These are phyloP conservation scores for Arxiozyma slooffiae DNA, from an alignment of 1,139 yeast species.

Conservation along the genomic window DNA sequence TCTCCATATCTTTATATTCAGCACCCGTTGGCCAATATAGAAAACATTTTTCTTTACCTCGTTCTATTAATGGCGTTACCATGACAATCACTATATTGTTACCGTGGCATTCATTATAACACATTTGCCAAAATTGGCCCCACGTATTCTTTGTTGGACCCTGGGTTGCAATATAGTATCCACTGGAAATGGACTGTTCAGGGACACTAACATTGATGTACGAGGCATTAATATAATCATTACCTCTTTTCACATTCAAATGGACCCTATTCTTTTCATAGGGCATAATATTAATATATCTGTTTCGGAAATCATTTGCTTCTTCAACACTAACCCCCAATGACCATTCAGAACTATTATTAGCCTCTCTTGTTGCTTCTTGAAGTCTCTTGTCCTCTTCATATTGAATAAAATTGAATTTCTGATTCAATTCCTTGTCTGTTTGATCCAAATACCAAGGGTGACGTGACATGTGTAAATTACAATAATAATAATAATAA, in stretches of 20 bases:
- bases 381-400: constrained; percentile 31
- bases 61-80: constrained; percentile 75
- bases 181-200: constrained; percentile 18
- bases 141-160: constrained; percentile 62
- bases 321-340: constrained; percentile 26
- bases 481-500: constrained; percentile 1
- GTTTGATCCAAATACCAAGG: constrained; percentile 27
- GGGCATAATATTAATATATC: constrained; percentile 51
- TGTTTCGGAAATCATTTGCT: constrained; percentile 34
- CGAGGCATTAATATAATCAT: constrained; percentile 42
- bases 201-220: constrained; percentile 26
- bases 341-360: constrained; percentile 26
- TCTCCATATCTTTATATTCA: constrained; percentile 6
- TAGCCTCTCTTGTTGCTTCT: constrained; percentile 27
- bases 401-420: constrained; percentile 27
- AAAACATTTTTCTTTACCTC: constrained; percentile 52
- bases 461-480: background rate
- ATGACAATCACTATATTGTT: constrained; percentile 56
- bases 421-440: constrained; percentile 17
- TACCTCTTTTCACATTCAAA: constrained; percentile 30
- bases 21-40: constrained; percentile 55
- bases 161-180: constrained; percentile 48
- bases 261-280: constrained; percentile 48
- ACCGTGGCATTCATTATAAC: constrained; percentile 39
- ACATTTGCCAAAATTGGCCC: constrained; percentile 82